Evolutionary conservation across 345 rosid genomes (phyloP), one percentile per base, ranked within the genome.

Genomic region (Rhizophora mangle): DNA sequence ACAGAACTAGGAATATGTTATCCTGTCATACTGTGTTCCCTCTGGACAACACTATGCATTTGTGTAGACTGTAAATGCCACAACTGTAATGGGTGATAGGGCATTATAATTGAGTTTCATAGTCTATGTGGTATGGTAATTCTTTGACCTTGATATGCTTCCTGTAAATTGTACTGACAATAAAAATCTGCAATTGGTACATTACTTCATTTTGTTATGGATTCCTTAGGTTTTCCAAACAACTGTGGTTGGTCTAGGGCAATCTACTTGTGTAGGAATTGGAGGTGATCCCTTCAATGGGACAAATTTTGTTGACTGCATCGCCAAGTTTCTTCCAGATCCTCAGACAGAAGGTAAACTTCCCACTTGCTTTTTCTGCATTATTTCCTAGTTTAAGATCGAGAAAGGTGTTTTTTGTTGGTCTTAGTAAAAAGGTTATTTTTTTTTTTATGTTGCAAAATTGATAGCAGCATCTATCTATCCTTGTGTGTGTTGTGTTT

Each of bases 251-350:
- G 97, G 97, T 72, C 87, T 95, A 60, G 99, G 99, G 66, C 97
- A 95, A 74, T 92, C 94, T 22, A 89, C 96, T 3, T 92, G 97
- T 78, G 97, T 92, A 18, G 97, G 97, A 63, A 83, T 95, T 34
- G 97, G 99, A 32, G 97, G 97, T 8, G 99, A 95, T 85, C 99
- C 97, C 63, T 95, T 92, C 76, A 95, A 95, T 64, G 99, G 97
- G 22, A 95, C 99, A 54, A 92, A 92, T 80, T 95, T 95, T 76
- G 93, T 95, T 47, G 97, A 95, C 74, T 95, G 99, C 83, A 72
- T 89, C 37, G 74, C 89, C 77, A 95, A 82, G 70, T 95, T 95
- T 72, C 82, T 95, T 62, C 88, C 73, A 67, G 97, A 95, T 83
- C 91, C 97, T 31, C 99, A 89, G 71, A 95, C 99, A 7, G 97